Conservation (phyloP, 768 basidiomycete species). For the Naganishia vishniacii region DNA sequence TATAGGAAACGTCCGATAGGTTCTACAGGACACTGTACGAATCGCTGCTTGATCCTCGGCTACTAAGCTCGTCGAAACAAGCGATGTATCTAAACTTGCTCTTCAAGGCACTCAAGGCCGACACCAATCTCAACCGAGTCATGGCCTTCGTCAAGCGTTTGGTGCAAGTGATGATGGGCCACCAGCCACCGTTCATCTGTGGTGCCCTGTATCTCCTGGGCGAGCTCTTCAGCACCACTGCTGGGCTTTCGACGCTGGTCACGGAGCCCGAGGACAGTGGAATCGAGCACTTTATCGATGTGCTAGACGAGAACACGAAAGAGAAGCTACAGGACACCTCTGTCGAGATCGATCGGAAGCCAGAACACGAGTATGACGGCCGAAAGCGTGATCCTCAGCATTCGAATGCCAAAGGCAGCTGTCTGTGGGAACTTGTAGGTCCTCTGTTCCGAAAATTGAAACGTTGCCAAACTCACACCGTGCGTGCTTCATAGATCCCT, state of each 20-base stretch:
- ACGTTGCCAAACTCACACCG: no score
- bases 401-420: constrained; percentile 69
- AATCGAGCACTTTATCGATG: constrained; percentile 47
- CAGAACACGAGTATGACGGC: constrained; percentile 63
- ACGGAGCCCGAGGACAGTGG: constrained; percentile 49
- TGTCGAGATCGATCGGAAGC: constrained; percentile 13
- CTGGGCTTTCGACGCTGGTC: constrained; percentile 54
- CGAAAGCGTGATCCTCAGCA: constrained; percentile 84
- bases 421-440: constrained; percentile 85
- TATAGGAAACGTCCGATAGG: constrained; percentile 50
- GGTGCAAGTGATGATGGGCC: constrained; percentile 68
- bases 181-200: constrained; percentile 78
- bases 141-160: constrained; percentile 78
- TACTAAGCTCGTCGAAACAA: constrained; percentile 80
- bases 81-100: constrained; percentile 93
- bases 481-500: constrained; percentile 65
- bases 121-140: constrained; percentile 58
- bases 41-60: constrained; percentile 75
- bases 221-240: constrained; percentile 60
- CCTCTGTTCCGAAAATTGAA: background rate
- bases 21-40: constrained; percentile 73
- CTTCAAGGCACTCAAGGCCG: constrained; percentile 80
- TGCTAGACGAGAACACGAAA: constrained; percentile 33
- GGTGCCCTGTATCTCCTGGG: constrained; percentile 75
- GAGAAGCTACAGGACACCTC: constrained; percentile 17